A percentile compares a stretch with the other conserved stretches of the same genome.
Conservation (phyloP, 1,284 basidiomycete species). For the Fomitiporia mediterranea region DNA sequence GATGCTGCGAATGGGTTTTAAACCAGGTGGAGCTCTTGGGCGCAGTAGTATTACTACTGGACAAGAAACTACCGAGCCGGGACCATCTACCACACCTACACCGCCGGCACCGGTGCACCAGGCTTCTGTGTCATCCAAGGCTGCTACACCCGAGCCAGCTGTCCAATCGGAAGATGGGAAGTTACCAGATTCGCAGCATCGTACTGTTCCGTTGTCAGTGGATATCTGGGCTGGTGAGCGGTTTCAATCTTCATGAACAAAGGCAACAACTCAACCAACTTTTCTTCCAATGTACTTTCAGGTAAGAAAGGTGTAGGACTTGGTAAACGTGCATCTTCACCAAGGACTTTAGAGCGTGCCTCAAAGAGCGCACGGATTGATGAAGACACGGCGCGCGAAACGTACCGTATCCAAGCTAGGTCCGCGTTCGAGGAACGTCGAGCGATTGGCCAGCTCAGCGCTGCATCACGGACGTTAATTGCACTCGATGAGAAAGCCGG, state of each 20-base stretch:
- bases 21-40: slow-evolving; percentile 73
- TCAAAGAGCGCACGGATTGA: slow-evolving; percentile 72
- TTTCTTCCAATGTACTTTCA: slow-evolving; percentile 28
- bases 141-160: not conserved
- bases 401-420: slow-evolving; percentile 62
- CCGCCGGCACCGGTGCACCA: not conserved
- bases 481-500: slow-evolving; percentile 68
- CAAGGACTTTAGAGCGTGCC: slow-evolving; percentile 52
- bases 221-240: slow-evolving; percentile 71
- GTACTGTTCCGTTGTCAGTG: slow-evolving; percentile 60
- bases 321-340: slow-evolving; percentile 63
- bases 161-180: slow-evolving; percentile 6
- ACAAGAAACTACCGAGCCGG: slow-evolving; percentile 18
- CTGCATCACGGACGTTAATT: slow-evolving; percentile 65
- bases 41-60: slow-evolving; percentile 30
- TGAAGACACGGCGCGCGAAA: slow-evolving; percentile 49
- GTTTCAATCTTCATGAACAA: not conserved
- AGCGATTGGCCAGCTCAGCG: slow-evolving; percentile 60
- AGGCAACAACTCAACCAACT: not conserved
- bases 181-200: slow-evolving; percentile 35
- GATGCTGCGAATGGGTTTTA: slow-evolving; percentile 90
- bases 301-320: slow-evolving; percentile 75
- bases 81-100: slow-evolving; percentile 10
- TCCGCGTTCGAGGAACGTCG: slow-evolving; percentile 69
- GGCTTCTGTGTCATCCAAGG: not conserved